Conservation (phyloP, 2,329 filamentous ascomycete species). For the Ophiocordyceps camponoti-saundersi region DNA sequence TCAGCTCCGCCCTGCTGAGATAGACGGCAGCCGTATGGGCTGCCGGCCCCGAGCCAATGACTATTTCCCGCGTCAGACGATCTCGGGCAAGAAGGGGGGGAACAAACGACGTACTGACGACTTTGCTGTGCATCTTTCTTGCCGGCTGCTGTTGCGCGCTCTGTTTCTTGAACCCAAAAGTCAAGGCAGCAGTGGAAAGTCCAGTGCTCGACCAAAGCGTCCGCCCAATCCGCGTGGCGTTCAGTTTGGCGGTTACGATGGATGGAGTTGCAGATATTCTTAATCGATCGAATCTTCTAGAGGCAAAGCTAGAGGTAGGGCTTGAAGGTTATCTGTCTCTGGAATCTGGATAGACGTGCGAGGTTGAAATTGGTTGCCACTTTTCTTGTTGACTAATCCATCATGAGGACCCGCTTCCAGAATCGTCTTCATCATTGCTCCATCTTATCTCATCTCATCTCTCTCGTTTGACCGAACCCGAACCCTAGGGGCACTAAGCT, state of each 20-base stretch:
- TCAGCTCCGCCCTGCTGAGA: conserved; percentile 81
- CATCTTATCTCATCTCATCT: no score
- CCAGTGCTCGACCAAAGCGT: conserved; percentile 61
- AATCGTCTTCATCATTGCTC: no score
- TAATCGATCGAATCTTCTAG: not conserved
- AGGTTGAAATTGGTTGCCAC: no score
- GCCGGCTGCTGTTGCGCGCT: conserved; percentile 15
- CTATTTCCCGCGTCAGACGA: conserved; percentile 14
- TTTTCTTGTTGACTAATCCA: no score
- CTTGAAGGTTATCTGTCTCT: no score
- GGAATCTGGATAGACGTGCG: no score
- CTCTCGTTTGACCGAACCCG: no score
- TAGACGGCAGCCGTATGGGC: conserved; percentile 97
- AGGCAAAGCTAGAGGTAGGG: not conserved
- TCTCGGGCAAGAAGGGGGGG: not conserved
- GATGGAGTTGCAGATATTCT: not conserved
- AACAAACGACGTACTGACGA: conserved; percentile 53
- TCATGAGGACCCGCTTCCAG: no score
- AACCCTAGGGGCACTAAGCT: no score
- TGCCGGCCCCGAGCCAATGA: conserved; percentile 88
- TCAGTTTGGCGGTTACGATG: conserved; percentile 59
- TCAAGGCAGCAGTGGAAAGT: conserved; percentile 53
- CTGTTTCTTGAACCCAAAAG: conserved; percentile 41
- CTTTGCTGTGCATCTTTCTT: conserved; percentile 76
- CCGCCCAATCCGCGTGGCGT: conserved; percentile 66